phyloP scores from a whole-genome alignment of 192 early-diverging fungal species.

The Pecoramyces ruminantium region DNA sequence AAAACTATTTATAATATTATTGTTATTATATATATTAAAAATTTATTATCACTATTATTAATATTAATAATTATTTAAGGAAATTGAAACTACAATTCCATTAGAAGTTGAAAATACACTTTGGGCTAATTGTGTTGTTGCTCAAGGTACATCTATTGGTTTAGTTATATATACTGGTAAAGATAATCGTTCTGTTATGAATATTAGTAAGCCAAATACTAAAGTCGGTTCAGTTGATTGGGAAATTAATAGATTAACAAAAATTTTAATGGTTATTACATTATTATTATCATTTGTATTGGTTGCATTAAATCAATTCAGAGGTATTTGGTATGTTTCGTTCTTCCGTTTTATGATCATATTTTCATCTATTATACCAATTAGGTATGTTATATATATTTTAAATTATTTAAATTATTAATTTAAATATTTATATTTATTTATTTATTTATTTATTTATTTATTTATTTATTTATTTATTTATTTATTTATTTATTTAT shows the following conservation, averaged over 20 bases:
- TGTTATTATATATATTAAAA: not conserved
- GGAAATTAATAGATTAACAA: slow-evolving; percentile 66
- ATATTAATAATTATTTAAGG: not conserved
- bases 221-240: slow-evolving; percentile 79
- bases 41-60: not conserved
- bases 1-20: too few species aligned
- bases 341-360: slow-evolving; percentile 86
- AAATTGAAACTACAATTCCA: slow-evolving; percentile 25
- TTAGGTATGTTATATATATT: slow-evolving; percentile 50
- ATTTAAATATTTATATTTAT: not conserved
- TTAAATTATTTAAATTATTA: too few species aligned
- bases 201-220: slow-evolving; percentile 75
- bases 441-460: not conserved
- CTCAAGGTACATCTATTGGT: slow-evolving; percentile 70
- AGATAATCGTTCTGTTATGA: slow-evolving; percentile 90
- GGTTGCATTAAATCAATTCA: slow-evolving; percentile 77
- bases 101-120: slow-evolving; percentile 77
- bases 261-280: slow-evolving; percentile 76
- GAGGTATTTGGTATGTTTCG: slow-evolving; percentile 80
- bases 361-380: slow-evolving; percentile 89
- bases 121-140: slow-evolving; percentile 88
- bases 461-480: too few species aligned
- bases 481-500: too few species aligned
- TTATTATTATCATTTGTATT: slow-evolving; percentile 62
- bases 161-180: slow-evolving; percentile 79